These are phyloP conservation scores for Tephrocybe rancida DNA, from an alignment of 768 basidiomycete species.

Conservation along the genomic window DNA sequence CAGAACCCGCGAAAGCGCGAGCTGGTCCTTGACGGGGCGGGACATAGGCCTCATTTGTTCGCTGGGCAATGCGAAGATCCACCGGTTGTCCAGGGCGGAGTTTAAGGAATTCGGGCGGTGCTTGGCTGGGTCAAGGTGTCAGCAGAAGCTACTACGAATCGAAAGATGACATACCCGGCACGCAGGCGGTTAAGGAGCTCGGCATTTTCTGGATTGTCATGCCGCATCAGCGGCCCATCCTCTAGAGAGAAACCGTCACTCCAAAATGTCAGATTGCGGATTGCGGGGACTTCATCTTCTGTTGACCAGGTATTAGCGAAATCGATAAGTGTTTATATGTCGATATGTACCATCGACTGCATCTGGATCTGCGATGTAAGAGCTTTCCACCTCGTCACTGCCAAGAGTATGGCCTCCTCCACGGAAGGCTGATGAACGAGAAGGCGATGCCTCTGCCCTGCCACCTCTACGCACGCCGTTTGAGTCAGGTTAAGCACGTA, in stretches of 20 bases:
- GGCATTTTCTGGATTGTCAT: conserved; percentile 77
- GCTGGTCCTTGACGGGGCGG: conserved; percentile 47
- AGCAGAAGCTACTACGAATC: neutral
- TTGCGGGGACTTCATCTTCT: conserved; percentile 53
- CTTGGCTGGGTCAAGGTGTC: conserved; percentile 48
- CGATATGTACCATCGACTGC: conserved; percentile 29
- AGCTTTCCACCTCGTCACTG: conserved; percentile 84
- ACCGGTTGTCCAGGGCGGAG: conserved; percentile 80
- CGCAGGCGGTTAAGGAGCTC: conserved; percentile 76
- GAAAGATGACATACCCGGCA: conserved; percentile 64
- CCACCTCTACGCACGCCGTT: conserved; percentile 33
- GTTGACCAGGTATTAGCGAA: neutral
- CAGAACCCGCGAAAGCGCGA: conserved; percentile 66
- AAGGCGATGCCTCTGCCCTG: conserved; percentile 25
- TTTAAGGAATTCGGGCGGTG: conserved; percentile 77
- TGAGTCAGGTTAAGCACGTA: neutral
- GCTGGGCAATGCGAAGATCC: conserved; percentile 76
- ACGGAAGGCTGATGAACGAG: conserved; percentile 44
- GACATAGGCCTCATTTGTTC: conserved; percentile 71
- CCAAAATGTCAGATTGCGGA: conserved; percentile 89
- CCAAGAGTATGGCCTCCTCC: conserved; percentile 87
- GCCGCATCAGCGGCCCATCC: conserved; percentile 82
- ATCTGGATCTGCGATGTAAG: conserved; percentile 74
- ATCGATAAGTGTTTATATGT: neutral
- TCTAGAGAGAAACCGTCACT: conserved; percentile 91